These are phyloP conservation scores for Dactylellina haptotyla DNA, from an alignment of 2,329 filamentous ascomycete species.

Conservation along the genomic window DNA sequence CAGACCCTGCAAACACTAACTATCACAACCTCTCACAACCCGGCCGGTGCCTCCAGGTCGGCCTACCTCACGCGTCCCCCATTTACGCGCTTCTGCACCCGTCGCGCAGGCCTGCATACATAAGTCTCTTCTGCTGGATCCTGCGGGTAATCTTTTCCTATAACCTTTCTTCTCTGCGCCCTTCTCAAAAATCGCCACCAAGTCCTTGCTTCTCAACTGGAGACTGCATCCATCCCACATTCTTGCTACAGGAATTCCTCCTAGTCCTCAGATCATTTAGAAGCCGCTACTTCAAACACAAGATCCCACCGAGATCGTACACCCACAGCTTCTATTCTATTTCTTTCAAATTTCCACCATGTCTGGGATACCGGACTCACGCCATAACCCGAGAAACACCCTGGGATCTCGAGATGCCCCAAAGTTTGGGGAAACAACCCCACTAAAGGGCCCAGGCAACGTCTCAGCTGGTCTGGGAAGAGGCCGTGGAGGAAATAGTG, in stretches of 20 bases:
- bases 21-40: conserved; percentile 4
- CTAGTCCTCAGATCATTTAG: background rate
- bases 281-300: background rate
- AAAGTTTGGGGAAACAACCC: conserved; percentile 51
- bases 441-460: conserved; percentile 39
- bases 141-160: too few relatives aligned
- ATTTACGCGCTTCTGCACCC: conserved; percentile 11
- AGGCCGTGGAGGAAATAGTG: conserved; percentile 41
- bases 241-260: too few relatives aligned
- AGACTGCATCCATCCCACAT: too few relatives aligned
- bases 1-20: conserved; percentile 1
- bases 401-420: conserved; percentile 42
- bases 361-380: conserved; percentile 41
- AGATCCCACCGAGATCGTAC: too few relatives aligned
- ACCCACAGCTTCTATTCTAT: background rate
- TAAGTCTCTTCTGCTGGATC: too few relatives aligned
- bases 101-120: background rate
- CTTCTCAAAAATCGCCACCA: too few relatives aligned
- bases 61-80: conserved; percentile 5
- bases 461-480: conserved; percentile 36
- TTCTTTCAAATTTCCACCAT: background rate
- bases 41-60: background rate
- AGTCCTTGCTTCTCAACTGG: too few relatives aligned
- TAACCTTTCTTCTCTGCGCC: background rate
- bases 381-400: conserved; percentile 44